Conservation (phyloP, 345 rosid species). For the Bruguiera gymnorhiza region DNA sequence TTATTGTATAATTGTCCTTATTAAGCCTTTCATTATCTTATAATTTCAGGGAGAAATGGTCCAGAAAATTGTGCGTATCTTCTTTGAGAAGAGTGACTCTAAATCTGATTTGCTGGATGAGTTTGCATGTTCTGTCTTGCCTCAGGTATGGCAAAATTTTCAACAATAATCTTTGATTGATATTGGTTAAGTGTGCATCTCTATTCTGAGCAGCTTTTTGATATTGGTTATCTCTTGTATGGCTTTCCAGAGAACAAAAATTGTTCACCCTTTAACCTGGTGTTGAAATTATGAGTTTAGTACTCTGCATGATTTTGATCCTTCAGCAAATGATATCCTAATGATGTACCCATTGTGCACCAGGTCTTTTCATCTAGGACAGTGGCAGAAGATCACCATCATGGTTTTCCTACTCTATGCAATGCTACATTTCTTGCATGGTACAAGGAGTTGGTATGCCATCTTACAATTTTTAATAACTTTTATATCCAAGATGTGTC, state of each 20-base stretch:
- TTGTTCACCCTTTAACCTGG: neutral
- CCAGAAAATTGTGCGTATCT: slow-evolving; percentile 60
- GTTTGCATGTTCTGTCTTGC: slow-evolving; percentile 65
- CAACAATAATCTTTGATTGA: neutral
- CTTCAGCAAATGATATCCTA: neutral
- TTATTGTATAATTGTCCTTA: slow-evolving; percentile 11
- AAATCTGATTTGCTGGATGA: slow-evolving; percentile 61
- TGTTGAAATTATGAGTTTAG: neutral
- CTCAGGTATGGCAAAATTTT: slow-evolving; percentile 45
- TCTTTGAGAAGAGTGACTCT: slow-evolving; percentile 59
- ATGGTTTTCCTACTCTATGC: slow-evolving; percentile 54
- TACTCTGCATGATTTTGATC: slow-evolving; percentile 6
- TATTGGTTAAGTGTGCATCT: neutral
- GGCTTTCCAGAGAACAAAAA: neutral
- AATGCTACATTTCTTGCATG: slow-evolving; percentile 68
- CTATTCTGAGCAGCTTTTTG: neutral
- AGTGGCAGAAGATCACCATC: slow-evolving; percentile 39
- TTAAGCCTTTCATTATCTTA: slow-evolving; percentile 8
- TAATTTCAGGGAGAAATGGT: slow-evolving; percentile 63
- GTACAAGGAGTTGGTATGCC: slow-evolving; percentile 72
- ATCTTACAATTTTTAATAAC: slow-evolving; percentile 2
- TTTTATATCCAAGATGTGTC: neutral
- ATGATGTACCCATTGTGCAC: slow-evolving; percentile 13
- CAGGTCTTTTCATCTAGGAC: slow-evolving; percentile 45
- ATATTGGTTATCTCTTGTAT: neutral